Evolutionary conservation across 768 basidiomycete species (phyloP), one percentile per base, ranked within the genome.

Genomic region (Trametes cubensis): DNA sequence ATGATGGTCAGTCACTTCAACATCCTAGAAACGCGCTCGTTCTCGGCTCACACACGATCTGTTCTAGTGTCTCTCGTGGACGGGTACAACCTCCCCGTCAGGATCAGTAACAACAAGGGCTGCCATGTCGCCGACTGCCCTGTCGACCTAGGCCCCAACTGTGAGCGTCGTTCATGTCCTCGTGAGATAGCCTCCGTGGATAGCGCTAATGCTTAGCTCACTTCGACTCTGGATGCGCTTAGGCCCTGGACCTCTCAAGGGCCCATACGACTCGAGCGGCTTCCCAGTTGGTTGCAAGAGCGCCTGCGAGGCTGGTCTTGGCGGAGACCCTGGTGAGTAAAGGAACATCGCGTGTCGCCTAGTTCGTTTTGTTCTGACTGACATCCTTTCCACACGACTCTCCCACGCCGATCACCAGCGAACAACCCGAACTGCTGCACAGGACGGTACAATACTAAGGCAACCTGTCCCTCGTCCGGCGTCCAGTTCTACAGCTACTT

Each of bases 381-480:
- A 26, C 38, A 54, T 10, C 3, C 25, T 1, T 25, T 38, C 8
- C n/a, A n/a, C 28, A 28, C 28, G 28, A 14, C n/a, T n/a, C 55
- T 14, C 30, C 26, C 13, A n/a, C n/a, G 10, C 17, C 10, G 40
- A 45, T 25, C 11, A 4, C 14, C 42, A 73, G 84, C 65, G 38
- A 81, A 89, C 74, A 86, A 85, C 23, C 72, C 79, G 5, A 86
- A 88, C 68, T 89, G 88, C 72, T 90, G 88, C 76, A 81, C 81
- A 15, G 88, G 88, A 10, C 71, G 69, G 40, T 76, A 81, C 72
- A 73, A 71, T 70, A 85, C 82, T 4, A 72, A 84, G 1, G 72
- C 67, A 8, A 87, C 85, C 0, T 89, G 87, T 70, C 86, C 85
- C 15, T 63, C 76, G 13, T 81, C 81, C 3, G 76, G 76, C 20